Conservation (phyloP, 495 filamentous ascomycete genomes). For the Penicillium egyptiacum region DNA sequence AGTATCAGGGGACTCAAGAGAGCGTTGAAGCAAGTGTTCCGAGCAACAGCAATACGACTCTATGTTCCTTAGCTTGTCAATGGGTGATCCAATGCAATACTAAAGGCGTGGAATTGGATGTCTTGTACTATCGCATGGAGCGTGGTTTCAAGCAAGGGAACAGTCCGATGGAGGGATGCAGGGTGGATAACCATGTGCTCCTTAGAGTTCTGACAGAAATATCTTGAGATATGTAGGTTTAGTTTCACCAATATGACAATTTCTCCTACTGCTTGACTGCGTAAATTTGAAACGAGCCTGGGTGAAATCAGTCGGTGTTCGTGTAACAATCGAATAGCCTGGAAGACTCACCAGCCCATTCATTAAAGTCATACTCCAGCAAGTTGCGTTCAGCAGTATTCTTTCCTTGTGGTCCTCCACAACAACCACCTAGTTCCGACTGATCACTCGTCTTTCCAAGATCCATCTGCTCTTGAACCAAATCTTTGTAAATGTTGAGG, state of each 20-base stretch:
- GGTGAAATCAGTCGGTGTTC: not conserved
- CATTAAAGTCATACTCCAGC: slow-evolving; percentile 18
- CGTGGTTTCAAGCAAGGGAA: slow-evolving; percentile 2
- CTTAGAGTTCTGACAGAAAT: not conserved
- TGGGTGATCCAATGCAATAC: slow-evolving; percentile 2
- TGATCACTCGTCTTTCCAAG: too few relatives aligned
- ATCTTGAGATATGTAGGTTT: not conserved
- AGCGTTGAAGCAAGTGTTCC: not conserved
- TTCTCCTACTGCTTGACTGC: not conserved
- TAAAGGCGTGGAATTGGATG: slow-evolving; percentile 2
- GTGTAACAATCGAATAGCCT: not conserved
- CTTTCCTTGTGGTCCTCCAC: not conserved
- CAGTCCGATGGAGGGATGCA: slow-evolving; percentile 2
- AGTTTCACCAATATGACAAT: not conserved
- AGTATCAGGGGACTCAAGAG: not conserved
- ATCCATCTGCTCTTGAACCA: slow-evolving; percentile 4
- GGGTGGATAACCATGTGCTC: slow-evolving; percentile 3
- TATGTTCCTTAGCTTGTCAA: not conserved
- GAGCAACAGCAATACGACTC: not conserved
- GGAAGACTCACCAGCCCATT: slow-evolving; percentile 20
- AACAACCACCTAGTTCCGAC: slow-evolving; percentile 7
- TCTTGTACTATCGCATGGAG: slow-evolving; percentile 1
- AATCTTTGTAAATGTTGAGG: slow-evolving; percentile 56
- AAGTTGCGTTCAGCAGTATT: not conserved
- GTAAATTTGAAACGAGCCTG: slow-evolving; percentile 7